These are phyloP conservation scores for Fusarium goolgardi DNA, from an alignment of 2,329 filamentous ascomycete species.

Conservation along the genomic window DNA sequence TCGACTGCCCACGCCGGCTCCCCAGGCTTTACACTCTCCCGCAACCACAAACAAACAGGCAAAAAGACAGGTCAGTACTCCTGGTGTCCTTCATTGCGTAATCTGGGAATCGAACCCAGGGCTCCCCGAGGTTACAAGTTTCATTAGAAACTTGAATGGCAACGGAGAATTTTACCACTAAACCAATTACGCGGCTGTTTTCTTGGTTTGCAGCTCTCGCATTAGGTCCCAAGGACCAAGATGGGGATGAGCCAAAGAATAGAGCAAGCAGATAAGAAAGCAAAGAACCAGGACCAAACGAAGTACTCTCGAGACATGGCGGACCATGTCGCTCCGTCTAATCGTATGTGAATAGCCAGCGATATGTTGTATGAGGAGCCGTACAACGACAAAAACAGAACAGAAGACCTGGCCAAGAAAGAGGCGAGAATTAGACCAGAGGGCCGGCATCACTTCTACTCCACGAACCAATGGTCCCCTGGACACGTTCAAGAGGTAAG, in stretches of 20 bases:
- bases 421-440: not conserved
- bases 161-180: conserved; percentile 1
- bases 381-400: no score
- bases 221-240: no score
- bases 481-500: not conserved
- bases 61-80: not conserved
- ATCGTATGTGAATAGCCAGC: not conserved
- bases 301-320: no score
- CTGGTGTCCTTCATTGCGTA: not conserved
- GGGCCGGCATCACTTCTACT: not conserved
- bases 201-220: not conserved
- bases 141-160: not conserved
- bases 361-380: not conserved
- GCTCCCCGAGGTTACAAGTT: not conserved
- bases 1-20: not conserved
- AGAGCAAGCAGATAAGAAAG: not conserved
- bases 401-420: not conserved
- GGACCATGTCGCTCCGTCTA: not conserved
- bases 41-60: not conserved
- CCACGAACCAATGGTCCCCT: not conserved
- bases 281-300: not conserved
- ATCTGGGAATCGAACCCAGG: conserved; percentile 2
- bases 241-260: not conserved
- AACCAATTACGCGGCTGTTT: not conserved
- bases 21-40: not conserved